Evolutionary conservation across 176 grass and related monocot genomes (phyloP), one percentile per base, ranked within the genome.

Genomic region (Elaeis guineensis): DNA sequence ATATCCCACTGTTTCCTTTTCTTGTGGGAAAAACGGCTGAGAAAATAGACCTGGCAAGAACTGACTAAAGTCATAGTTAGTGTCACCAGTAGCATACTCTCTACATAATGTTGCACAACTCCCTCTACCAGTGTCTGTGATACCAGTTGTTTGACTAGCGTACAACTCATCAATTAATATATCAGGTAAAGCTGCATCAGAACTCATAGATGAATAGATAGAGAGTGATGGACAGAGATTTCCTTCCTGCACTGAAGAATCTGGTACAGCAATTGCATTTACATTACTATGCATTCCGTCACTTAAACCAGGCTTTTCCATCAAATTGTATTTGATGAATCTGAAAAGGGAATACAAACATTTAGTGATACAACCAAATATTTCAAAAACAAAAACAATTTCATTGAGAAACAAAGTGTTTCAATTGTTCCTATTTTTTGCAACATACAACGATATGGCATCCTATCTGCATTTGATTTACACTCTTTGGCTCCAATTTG

Each of bases 231-330:
- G 48, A 63, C 63, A 76, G 66, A 72, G 63, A 62, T 59, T 65
- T 78, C 51, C 65, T 54, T 71, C 72, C 49, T 79, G 64, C 51
- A 66, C 56, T 62, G 56, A 39, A 82, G 28, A 72, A 63, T 50
- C 48, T 69, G 66, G 64, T 51, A 70, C 69, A n/a, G 63, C 52
- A 49, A 69, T 44, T 70, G 58, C 62, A 62, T 39, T 61, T 28
- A 73, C 56, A 16, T 55, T 26, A 55, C 32, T 16, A 20, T 64
- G 65, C 57, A 77, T 64, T 66, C 69, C 50, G 25, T 82, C 68
- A 71, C 72, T 82, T 63, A 83, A 63, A 74, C 64, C 53, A 61
- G 79, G 86, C 59, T 74, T 72, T 23, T 73, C 79, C 63, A 65
- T 48, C 6, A 76, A 66, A 74, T 51, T 53, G 64, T 62, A 53